Percentiles rank a stretch among this genome's conserved stretches.
Evolutionary conservation across 352 stramenopile genomes (phyloP).

Genomic region (Pseudoperonospora humuli): DNA sequence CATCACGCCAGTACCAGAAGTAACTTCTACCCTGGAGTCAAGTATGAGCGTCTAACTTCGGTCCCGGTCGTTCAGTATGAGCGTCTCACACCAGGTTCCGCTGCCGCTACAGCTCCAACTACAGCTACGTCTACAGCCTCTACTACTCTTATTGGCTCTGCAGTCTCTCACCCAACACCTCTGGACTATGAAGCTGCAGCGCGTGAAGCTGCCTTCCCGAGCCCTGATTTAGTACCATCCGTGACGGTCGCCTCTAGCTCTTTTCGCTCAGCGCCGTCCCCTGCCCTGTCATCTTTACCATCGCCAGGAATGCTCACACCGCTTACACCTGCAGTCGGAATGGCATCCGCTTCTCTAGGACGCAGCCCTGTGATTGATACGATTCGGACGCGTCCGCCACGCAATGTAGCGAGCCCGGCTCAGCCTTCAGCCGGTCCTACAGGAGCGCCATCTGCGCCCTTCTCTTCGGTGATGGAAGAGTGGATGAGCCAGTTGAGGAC

Average conservation of each 20-base stretch:
- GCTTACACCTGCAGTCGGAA: constrained; percentile 16
- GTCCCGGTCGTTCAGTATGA: constrained; percentile 39
- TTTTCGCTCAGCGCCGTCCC: constrained; percentile 27
- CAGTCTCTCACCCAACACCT: constrained; percentile 20
- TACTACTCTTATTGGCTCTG: neutral
- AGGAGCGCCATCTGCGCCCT: constrained; percentile 34
- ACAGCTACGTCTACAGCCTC: neutral
- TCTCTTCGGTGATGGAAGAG: constrained; percentile 67
- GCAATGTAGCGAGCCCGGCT: constrained; percentile 16
- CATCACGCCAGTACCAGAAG: constrained; percentile 5
- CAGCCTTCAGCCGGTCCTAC: constrained; percentile 10
- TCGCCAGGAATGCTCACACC: constrained; percentile 50
- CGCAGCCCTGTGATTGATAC: constrained; percentile 31
- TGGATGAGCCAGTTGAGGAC: constrained; percentile 77
- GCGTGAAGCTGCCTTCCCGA: constrained; percentile 30
- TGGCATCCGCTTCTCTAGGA: constrained; percentile 13
- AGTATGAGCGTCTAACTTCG: constrained; percentile 43
- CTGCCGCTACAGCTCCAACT: constrained; percentile 1
- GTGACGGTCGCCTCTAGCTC: constrained; percentile 22
- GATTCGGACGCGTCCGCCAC: constrained; percentile 20
- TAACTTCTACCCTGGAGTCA: constrained; percentile 32
- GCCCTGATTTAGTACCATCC: constrained; percentile 23
- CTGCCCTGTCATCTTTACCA: constrained; percentile 33
- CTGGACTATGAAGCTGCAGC: constrained; percentile 35
- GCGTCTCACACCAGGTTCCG: constrained; percentile 33